These are phyloP conservation scores for Coniochaeta pulveracea DNA, from an alignment of 2,329 filamentous ascomycete species.

Conservation along the genomic window DNA sequence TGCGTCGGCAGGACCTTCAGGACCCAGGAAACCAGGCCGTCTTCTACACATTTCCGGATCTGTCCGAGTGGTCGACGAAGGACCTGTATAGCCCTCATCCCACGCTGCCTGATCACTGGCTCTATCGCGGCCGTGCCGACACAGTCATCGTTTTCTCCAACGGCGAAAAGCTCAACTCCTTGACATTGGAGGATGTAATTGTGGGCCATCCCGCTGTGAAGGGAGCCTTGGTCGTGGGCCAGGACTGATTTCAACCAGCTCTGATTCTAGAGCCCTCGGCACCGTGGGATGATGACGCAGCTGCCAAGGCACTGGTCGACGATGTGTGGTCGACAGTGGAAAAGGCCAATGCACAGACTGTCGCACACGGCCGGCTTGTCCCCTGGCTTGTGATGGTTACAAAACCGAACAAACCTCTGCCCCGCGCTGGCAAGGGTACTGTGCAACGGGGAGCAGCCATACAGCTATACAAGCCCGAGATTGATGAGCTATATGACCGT, in stretches of 20 bases:
- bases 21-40: slow-evolving; percentile 23
- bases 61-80: slow-evolving; percentile 28
- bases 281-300: slow-evolving; percentile 15
- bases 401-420: slow-evolving; percentile 28
- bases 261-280: slow-evolving; percentile 32
- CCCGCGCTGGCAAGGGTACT: slow-evolving; percentile 31
- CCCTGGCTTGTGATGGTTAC: slow-evolving; percentile 26
- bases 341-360: slow-evolving; percentile 28
- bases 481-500: slow-evolving; percentile 26
- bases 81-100: slow-evolving; percentile 31
- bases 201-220: slow-evolving; percentile 24
- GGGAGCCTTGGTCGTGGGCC: slow-evolving; percentile 32
- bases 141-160: slow-evolving; percentile 37
- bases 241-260: slow-evolving; percentile 31
- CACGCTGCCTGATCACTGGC: slow-evolving; percentile 22
- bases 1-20: slow-evolving; percentile 24
- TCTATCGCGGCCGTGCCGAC: slow-evolving; percentile 23
- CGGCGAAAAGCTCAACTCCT: slow-evolving; percentile 38
- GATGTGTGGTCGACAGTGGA: slow-evolving; percentile 30
- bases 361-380: slow-evolving; percentile 33
- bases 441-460: slow-evolving; percentile 27
- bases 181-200: slow-evolving; percentile 29
- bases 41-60: slow-evolving; percentile 28
- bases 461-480: slow-evolving; percentile 29
- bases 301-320: slow-evolving; percentile 23